Conservation (phyloP, 148 eudicot species). For the Silene latifolia region DNA sequence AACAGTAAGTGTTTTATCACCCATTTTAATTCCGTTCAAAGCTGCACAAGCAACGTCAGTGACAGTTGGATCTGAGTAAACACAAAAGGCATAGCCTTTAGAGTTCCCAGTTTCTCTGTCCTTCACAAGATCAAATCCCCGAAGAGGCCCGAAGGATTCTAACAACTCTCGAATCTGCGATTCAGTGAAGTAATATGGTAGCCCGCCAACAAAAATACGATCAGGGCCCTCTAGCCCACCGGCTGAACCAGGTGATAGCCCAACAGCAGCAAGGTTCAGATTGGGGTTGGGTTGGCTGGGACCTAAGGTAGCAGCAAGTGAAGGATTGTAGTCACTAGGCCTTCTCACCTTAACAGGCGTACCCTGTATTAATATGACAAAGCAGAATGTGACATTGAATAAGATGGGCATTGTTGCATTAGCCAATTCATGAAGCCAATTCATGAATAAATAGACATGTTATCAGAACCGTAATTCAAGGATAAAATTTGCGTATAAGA, state of each 20-base stretch:
- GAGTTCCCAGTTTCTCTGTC: constrained; percentile 56
- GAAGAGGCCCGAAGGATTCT: constrained; percentile 86
- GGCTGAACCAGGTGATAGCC: constrained; percentile 83
- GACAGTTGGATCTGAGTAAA: constrained; percentile 42
- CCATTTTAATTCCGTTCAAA: constrained; percentile 94
- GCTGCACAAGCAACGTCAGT: constrained; percentile 71
- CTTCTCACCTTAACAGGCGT: constrained; percentile 95
- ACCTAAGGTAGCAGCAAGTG: constrained; percentile 92
- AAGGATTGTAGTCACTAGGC: constrained; percentile 92
- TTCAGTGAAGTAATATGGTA: constrained; percentile 79
- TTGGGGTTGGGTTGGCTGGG: constrained; percentile 84
- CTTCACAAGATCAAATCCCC: constrained; percentile 55
- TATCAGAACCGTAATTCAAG: neutral
- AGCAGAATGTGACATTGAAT: neutral
- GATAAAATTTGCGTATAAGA: neutral
- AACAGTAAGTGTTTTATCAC: constrained; percentile 43
- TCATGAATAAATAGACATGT: neutral
- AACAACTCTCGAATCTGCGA: constrained; percentile 82
- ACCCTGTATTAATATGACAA: constrained; percentile 45
- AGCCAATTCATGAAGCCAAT: neutral
- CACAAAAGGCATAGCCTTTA: constrained; percentile 56
- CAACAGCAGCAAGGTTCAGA: constrained; percentile 61
- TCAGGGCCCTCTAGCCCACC: constrained; percentile 59
- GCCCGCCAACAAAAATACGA: constrained; percentile 55
- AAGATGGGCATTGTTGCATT: neutral